Percentiles rank a stretch among this genome's conserved stretches.
These are phyloP conservation scores for Ophiostoma ulmi DNA, from an alignment of 2,329 filamentous ascomycete species.

Conservation along the genomic window DNA sequence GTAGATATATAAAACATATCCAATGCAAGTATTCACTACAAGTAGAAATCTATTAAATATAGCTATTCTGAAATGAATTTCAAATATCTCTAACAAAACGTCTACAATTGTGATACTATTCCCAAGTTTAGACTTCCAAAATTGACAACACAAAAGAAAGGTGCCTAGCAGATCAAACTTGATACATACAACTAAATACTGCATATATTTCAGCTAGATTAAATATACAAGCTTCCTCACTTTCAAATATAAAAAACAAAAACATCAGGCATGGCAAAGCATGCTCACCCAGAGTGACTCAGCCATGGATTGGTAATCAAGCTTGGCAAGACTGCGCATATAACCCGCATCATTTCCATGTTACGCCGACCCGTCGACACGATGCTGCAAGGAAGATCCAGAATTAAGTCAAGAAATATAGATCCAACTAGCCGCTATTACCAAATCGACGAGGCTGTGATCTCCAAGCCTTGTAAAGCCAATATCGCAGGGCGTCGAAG, in stretches of 20 bases:
- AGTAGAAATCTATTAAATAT: too few relatives aligned
- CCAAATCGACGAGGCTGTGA: not conserved
- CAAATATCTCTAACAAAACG: too few relatives aligned
- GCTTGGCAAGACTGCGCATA: not conserved
- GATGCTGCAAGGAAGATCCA: not conserved
- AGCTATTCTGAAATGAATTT: too few relatives aligned
- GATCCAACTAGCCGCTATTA: not conserved
- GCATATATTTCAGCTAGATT: not conserved
- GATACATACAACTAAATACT: not conserved
- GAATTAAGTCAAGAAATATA: not conserved
- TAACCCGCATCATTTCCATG: not conserved
- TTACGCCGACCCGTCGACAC: not conserved
- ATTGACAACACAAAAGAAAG: too few relatives aligned
- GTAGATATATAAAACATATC: too few relatives aligned
- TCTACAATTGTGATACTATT: too few relatives aligned
- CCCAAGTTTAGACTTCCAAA: too few relatives aligned
- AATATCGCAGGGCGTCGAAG: not conserved
- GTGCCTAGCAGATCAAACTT: too few relatives aligned
- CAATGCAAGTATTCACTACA: too few relatives aligned
- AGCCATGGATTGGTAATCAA: not conserved
- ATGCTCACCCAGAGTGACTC: not conserved
- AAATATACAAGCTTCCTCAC: not conserved
- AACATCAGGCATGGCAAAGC: not conserved
- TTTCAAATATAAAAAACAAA: not conserved
- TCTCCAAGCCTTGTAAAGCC: conserved; percentile 1